Evolutionary conservation across 1,284 basidiomycete species (phyloP).

Genomic region (Apiotrichum mycotoxinovorans): DNA sequence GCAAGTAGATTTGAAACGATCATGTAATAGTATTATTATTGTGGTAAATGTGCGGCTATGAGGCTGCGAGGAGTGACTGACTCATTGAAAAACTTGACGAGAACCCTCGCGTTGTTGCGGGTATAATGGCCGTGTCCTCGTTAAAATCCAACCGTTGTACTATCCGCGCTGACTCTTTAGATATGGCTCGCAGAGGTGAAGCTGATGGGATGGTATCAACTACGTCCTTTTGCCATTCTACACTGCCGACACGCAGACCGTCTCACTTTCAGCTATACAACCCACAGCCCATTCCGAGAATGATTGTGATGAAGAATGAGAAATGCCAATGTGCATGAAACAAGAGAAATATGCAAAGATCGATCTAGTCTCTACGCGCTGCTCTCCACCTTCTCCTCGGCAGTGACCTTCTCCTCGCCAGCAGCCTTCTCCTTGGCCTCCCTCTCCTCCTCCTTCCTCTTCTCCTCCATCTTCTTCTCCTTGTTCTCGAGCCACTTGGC

Average conservation of each 20-base stretch:
- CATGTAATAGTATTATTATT: conserved; percentile 15
- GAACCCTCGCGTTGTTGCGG: too few relatives aligned
- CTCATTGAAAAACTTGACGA: too few relatives aligned
- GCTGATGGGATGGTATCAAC: too few relatives aligned
- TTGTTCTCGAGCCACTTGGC: conserved; percentile 62
- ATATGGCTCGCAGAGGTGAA: too few relatives aligned
- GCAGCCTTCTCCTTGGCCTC: conserved; percentile 35
- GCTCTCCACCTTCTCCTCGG: conserved; percentile 4
- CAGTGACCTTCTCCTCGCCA: not conserved
- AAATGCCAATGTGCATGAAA: not conserved
- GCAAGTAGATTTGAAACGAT: conserved; percentile 21
- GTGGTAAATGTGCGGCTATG: not conserved
- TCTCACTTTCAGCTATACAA: too few relatives aligned
- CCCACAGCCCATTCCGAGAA: too few relatives aligned
- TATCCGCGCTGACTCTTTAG: too few relatives aligned
- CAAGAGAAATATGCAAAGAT: not conserved
- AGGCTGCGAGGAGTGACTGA: not conserved
- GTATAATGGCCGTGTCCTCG: too few relatives aligned
- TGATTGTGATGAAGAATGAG: too few relatives aligned
- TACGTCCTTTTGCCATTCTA: too few relatives aligned
- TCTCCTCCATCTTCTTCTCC: conserved; percentile 6
- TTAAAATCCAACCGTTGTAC: too few relatives aligned
- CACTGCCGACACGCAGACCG: too few relatives aligned
- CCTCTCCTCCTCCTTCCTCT: not conserved
- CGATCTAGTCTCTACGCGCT: conserved; percentile 7